These are phyloP conservation scores for Coriaria nepalensis DNA, from an alignment of 306 rosid genomes.

Conservation along the genomic window DNA sequence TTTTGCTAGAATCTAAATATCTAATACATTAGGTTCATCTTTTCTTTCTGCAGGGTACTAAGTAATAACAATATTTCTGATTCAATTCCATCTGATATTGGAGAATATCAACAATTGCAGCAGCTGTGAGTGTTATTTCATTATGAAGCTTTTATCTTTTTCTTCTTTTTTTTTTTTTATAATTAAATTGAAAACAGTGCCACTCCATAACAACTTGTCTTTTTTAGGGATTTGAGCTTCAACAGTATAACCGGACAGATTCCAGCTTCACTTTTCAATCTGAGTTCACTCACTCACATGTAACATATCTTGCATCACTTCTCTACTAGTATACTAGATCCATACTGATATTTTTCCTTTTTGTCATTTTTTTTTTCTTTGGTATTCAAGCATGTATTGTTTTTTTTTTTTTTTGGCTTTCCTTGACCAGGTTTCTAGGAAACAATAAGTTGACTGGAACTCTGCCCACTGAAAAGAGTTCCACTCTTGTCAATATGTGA, in stretches of 20 bases:
- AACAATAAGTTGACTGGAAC: slow-evolving; percentile 51
- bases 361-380: too few species aligned
- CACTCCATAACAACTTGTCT: slow-evolving; percentile 5
- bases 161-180: not conserved
- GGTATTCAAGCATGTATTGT: slow-evolving; percentile 6
- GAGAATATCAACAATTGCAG: slow-evolving; percentile 32
- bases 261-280: slow-evolving; percentile 46
- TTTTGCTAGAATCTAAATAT: slow-evolving; percentile 1
- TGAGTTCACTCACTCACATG: slow-evolving; percentile 47
- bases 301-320: slow-evolving; percentile 24
- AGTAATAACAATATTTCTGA: slow-evolving; percentile 56
- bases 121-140: slow-evolving; percentile 38
- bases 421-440: slow-evolving; percentile 54
- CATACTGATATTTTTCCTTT: slow-evolving; percentile 4
- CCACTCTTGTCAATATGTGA: slow-evolving; percentile 44
- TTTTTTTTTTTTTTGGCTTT: slow-evolving; percentile 1
- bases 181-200: too few species aligned
- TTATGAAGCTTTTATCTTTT: not conserved
- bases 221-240: slow-evolving; percentile 90
- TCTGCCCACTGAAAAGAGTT: slow-evolving; percentile 36
- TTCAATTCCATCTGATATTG: slow-evolving; percentile 51
- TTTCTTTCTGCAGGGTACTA: slow-evolving; percentile 52
- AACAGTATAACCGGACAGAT: slow-evolving; percentile 52
- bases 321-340: slow-evolving; percentile 4
- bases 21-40: slow-evolving; percentile 4